Conservation (phyloP, 768 basidiomycete species). For the Suillus tomentosus region DNA sequence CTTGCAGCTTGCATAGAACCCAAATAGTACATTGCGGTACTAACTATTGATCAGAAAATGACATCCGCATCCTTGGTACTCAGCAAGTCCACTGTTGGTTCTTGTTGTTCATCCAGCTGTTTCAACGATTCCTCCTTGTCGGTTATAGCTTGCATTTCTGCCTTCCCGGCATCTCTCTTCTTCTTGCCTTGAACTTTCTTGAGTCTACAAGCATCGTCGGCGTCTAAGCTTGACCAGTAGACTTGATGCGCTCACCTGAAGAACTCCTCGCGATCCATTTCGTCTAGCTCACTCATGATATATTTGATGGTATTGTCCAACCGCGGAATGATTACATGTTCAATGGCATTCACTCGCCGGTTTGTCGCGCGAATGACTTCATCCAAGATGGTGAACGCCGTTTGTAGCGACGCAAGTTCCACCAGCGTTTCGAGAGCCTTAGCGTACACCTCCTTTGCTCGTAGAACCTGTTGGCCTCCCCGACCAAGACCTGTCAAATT, state of each 20-base stretch:
- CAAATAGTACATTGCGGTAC: slow-evolving; percentile 11
- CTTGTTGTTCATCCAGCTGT: slow-evolving; percentile 24
- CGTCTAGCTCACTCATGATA: slow-evolving; percentile 95
- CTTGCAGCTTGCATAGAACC: slow-evolving; percentile 6
- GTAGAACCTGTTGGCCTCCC: slow-evolving; percentile 94
- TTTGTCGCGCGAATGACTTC: slow-evolving; percentile 99
- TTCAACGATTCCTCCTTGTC: slow-evolving; percentile 32
- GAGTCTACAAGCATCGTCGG: slow-evolving; percentile 50
- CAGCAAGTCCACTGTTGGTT: slow-evolving; percentile 61
- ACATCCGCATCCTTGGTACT: slow-evolving; percentile 90
- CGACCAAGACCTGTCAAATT: slow-evolving; percentile 96
- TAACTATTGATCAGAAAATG: slow-evolving; percentile 66
- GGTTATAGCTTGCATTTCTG: slow-evolving; percentile 23
- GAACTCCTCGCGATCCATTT: slow-evolving; percentile 97
- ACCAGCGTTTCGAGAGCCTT: slow-evolving; percentile 97
- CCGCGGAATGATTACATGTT: slow-evolving; percentile 93
- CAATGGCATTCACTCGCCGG: slow-evolving; percentile 97
- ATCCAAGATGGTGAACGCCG: slow-evolving; percentile 97
- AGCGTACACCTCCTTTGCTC: slow-evolving; percentile 95
- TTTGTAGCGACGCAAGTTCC: slow-evolving; percentile 94
- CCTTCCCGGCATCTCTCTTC: slow-evolving; percentile 17
- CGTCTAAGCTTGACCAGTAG: background rate
- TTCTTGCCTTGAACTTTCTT: slow-evolving; percentile 95
- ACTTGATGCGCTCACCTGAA: slow-evolving; percentile 62
- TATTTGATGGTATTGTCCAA: slow-evolving; percentile 98